phyloP scores from a whole-genome alignment of 2,329 filamentous ascomycete genomes.

The Botryotinia convoluta region DNA sequence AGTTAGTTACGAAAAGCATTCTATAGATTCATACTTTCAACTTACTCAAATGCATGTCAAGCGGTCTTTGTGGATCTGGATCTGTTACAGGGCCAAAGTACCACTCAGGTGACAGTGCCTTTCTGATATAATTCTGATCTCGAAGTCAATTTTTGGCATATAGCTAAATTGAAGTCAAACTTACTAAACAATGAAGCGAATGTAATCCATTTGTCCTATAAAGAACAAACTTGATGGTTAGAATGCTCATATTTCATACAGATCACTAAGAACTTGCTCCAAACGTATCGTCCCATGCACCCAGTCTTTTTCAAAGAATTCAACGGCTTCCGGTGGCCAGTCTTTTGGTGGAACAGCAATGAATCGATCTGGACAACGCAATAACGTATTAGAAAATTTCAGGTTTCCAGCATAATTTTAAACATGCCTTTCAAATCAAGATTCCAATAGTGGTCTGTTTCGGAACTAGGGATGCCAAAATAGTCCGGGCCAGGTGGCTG shows the following conservation, averaged over 20 bases:
- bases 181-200: background rate
- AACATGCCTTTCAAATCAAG: background rate
- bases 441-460: background rate
- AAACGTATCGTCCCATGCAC: background rate
- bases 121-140: background rate
- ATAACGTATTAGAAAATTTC: background rate
- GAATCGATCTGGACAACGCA: background rate
- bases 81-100: background rate
- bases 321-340: background rate
- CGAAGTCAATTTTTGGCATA: background rate
- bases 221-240: background rate
- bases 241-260: background rate
- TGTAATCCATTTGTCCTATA: background rate
- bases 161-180: background rate
- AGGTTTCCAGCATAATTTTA: background rate
- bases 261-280: background rate
- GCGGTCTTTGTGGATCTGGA: background rate
- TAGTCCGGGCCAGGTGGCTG: background rate
- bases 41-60: background rate
- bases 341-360: background rate
- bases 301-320: background rate
- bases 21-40: background rate
- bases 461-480: background rate
- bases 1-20: background rate
- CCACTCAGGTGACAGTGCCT: background rate